phyloP scores from a whole-genome alignment of 2,329 filamentous ascomycete genomes.

The Colletotrichum acutatum region DNA sequence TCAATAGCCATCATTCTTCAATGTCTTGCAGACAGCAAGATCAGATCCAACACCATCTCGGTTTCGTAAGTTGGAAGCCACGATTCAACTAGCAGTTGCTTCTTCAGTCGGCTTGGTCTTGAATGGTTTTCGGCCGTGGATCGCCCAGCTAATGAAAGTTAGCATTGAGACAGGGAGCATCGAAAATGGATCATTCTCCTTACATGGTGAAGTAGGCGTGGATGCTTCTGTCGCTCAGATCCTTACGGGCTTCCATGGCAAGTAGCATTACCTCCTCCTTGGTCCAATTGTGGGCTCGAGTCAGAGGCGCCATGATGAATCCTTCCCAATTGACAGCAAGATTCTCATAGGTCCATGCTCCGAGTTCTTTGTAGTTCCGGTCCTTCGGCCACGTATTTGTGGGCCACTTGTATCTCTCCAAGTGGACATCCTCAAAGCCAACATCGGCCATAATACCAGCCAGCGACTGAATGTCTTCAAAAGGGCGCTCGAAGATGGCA shows the following conservation, averaged over 20 bases:
- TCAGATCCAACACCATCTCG: accelerated
- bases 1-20: not conserved
- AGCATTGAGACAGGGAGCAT: not conserved
- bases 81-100: not conserved
- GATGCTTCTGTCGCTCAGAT: constrained; percentile 42
- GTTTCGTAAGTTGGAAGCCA: accelerated
- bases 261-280: constrained; percentile 44
- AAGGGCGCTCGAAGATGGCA: not conserved
- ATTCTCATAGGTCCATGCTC: constrained; percentile 45
- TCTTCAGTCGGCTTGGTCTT: not conserved
- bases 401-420: constrained; percentile 40
- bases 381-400: constrained; percentile 49
- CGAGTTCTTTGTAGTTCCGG: constrained; percentile 46
- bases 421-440: constrained; percentile 46
- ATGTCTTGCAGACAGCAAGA: no score
- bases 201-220: constrained; percentile 45
- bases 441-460: constrained; percentile 37
- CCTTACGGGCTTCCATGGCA: constrained; percentile 43
- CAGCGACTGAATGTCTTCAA: not conserved
- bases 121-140: constrained; percentile 15
- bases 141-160: not conserved
- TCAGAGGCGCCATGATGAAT: constrained; percentile 44
- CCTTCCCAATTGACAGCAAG: constrained; percentile 43
- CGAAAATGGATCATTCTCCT: not conserved
- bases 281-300: constrained; percentile 43